Evolutionary conservation across 1,284 basidiomycete genomes (phyloP).

Genomic region (Fomitiporia mediterranea): DNA sequence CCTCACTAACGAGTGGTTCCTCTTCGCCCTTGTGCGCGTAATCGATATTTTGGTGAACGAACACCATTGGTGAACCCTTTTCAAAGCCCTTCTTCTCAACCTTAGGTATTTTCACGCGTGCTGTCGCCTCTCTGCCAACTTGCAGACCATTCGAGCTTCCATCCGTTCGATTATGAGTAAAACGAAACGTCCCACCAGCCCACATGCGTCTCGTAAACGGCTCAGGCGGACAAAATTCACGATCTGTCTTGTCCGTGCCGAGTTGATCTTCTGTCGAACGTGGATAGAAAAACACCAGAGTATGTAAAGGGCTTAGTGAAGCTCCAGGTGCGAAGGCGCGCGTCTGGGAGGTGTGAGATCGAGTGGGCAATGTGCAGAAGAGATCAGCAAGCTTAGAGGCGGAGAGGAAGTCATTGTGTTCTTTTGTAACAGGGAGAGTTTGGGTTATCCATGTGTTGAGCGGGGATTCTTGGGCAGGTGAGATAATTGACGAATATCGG

Average conservation of each 20-base stretch:
- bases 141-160: not conserved
- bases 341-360: not conserved
- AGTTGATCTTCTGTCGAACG: slow-evolving; percentile 54
- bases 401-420: slow-evolving; percentile 11
- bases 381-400: slow-evolving; percentile 16
- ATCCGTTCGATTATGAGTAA: not conserved
- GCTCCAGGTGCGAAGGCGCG: not conserved
- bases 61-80: slow-evolving; percentile 55
- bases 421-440: not conserved
- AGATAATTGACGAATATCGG: not conserved
- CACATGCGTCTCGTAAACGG: slow-evolving; percentile 82
- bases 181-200: slow-evolving; percentile 64
- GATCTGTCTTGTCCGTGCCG: slow-evolving; percentile 70
- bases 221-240: slow-evolving; percentile 63
- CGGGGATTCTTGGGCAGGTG: slow-evolving; percentile 1
- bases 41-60: slow-evolving; percentile 65
- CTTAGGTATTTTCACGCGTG: slow-evolving; percentile 46
- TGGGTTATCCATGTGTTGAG: slow-evolving; percentile 14
- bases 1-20: slow-evolving; percentile 53
- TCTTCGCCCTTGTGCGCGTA: slow-evolving; percentile 13
- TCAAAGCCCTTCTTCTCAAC: slow-evolving; percentile 65
- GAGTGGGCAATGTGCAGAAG: slow-evolving; percentile 17
- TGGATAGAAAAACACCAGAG: slow-evolving; percentile 73
- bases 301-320: slow-evolving; percentile 35
- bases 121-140: slow-evolving; percentile 51